Base-by-base conservation (phyloP, 495 filamentous ascomycete species). In the Sabuloglossum arenarium region DNA sequence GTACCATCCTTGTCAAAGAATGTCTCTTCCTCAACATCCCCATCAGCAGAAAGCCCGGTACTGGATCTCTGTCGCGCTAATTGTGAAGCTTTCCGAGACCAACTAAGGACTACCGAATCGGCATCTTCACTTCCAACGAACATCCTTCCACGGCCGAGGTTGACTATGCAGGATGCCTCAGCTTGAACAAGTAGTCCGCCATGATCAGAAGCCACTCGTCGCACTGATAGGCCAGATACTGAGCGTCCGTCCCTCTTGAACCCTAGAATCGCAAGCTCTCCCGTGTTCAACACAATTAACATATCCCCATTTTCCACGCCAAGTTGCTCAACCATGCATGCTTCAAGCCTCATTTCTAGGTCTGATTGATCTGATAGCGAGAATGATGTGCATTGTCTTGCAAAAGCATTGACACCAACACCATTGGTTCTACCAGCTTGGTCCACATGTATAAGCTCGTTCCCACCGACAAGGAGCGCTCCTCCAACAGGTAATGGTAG, bases 371-470 rank as follows among this genome's bases (percentile, higher is more conserved):
- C 91, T 9, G 75, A 72, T 66, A 98, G 79, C 3, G 76, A 69
- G 61, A 95, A 95, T 1, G 81, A 74, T 10, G 90, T 96, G 49
- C 76, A 73, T 56, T 82, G 73, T 62, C 80, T 84, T 10, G 86
- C 79, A 68, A 94, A 93, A 27, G 82, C 79, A 62, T 98, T 98
- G 61, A 97, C 87, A n/a, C 82, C 90, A 39, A 97, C 84, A 10
- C 87, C 91, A 63, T 83, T 94, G 14, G 87, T 78, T 68, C 93
- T 96, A 5, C 91, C 91, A 12, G 85, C 82, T 72, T 97, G 93
- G 65, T 97, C 91, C 58, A 98, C 82, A 68, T 98, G 93, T 56
- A 98, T 85, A 58, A 98, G 67, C 63, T 94, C 85, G 65, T 97
- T 96, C 12, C 74, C 75, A 8, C 91, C 93, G 43, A 98, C 71